Conservation (phyloP, 441 rosid species). For the Hura crepitans region DNA sequence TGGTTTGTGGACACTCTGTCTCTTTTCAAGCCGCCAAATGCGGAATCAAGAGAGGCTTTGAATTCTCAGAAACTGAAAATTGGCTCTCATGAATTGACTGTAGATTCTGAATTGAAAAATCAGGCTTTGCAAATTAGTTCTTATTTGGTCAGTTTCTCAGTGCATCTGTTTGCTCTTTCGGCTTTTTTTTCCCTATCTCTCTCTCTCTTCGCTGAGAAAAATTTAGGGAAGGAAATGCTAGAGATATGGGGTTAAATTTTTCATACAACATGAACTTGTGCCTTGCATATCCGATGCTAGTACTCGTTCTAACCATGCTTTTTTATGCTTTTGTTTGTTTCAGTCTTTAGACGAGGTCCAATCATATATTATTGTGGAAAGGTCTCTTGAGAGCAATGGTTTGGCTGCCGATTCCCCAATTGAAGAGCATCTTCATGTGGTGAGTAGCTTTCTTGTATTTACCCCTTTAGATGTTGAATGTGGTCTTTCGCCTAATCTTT, state of each 20-base stretch:
- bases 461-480: neutral
- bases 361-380: constrained; percentile 75
- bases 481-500: neutral
- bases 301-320: neutral
- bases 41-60: constrained; percentile 69
- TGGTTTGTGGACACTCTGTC: constrained; percentile 69
- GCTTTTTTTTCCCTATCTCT: too few relatives aligned
- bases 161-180: neutral
- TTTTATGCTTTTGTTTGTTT: constrained; percentile 19
- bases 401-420: constrained; percentile 40
- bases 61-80: constrained; percentile 48
- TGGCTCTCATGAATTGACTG: constrained; percentile 52
- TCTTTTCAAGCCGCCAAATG: constrained; percentile 58
- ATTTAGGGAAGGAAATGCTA: too few relatives aligned
- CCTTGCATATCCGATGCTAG: neutral
- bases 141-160: constrained; percentile 45
- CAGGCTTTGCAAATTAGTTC: constrained; percentile 71
- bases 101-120: constrained; percentile 60
- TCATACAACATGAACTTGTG: neutral
- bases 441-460: constrained; percentile 33
- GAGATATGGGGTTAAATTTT: neutral
- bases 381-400: constrained; percentile 42
- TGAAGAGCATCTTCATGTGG: constrained; percentile 61
- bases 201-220: neutral
- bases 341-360: constrained; percentile 95